Base-by-base conservation (phyloP, 2,329 filamentous ascomycete genomes). In the Arthrobotrys entomopaga region DNA sequence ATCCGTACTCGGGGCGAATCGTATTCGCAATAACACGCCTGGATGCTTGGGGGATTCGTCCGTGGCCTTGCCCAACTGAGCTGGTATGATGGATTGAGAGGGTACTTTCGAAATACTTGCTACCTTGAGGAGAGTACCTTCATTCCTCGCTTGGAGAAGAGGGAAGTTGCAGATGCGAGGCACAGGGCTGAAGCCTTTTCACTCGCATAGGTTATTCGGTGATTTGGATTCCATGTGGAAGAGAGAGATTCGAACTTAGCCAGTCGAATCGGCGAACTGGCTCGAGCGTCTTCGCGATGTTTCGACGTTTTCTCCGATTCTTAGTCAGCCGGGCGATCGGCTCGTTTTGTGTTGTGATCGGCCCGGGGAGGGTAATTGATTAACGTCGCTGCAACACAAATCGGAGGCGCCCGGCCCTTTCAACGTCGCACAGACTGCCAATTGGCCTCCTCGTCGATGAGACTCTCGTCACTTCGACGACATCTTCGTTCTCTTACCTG, bases 321-420 rank as follows among this genome's bases (percentile, higher is more conserved):
- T 53, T n/a, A 20, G 46, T 50, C 20, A 50, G 16, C 46, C n/a
- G n/a, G 16, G 16, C 19, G n/a, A 11, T 22, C 8, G 46, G 15
- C 15, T 46, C 7, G 15, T 26, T 50, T 19, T 56, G 53, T 65
- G 60, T 65, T 65, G 60, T 43, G 60, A 56, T 43, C 54, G 61
- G 54, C 50, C 42, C 40, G 4, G 49, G 2, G 24, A 24, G 22
- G 38, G n/a, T n/a, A n/a, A n/a, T n/a, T n/a, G n/a, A n/a, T n/a
- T 53, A 46, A 58, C 63, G 26, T 58, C 53, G 43, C 42, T 24
- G 10, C 63, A 66, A 66, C 63, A 66, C 63, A 66, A 42, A 43
- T 57, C 52, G 52, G 52, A 56, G n/a, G n/a, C 52, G 38, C 49
- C 48, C 19, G 26, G 15, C 13, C 15, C n/a, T n/a, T 13, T 13